Evolutionary conservation across 2,329 filamentous ascomycete species (phyloP), one percentile per base, ranked within the genome.

Genomic region (Truncatella angustata): DNA sequence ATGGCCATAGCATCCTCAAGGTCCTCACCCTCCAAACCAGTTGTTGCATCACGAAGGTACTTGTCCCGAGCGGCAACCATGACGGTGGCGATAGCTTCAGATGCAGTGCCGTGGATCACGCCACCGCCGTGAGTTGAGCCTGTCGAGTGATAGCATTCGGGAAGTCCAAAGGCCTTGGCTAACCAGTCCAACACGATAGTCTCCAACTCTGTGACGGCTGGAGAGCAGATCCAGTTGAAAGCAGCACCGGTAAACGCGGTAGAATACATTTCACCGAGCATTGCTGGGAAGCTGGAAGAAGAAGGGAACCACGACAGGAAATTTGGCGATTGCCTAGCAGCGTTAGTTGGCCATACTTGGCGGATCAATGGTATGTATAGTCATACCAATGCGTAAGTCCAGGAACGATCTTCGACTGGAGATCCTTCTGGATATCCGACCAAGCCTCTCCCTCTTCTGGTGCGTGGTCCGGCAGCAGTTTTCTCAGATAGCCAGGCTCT

Each of bases 301-400:
- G 90, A 90, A 1, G 93, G 89, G 72, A 94, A 97, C 77, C 95
- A 97, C 40, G 93, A 93, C 83, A 97, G 90, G 78, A 96, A 97
- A 66, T 93, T 91, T 14, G 91, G 93, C 2, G 86, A 90, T 67
- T 96, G 87, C 91, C 77, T 79, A 42, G 6, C 10, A 3, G 16
- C 21, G 40, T 47, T 2, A 36, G 32, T 28, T 10, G n/a, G n/a
- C n/a, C n/a, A n/a, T n/a, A n/a, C n/a, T n/a, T n/a, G n/a, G n/a
- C n/a, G n/a, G n/a, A n/a, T n/a, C n/a, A n/a, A n/a, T n/a, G n/a
- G n/a, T n/a, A n/a, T n/a, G n/a, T n/a, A 26, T n/a, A 43, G 5
- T 26, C 67, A 40, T 64, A 79, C 80, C 93, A 97, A 72, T 97
- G 93, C 0, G 93, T 97, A 50, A 97, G 77, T 5, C 93, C 93